Base-by-base conservation (phyloP, 1,284 basidiomycete genomes). In the Cryptococcus sp. region DNA sequence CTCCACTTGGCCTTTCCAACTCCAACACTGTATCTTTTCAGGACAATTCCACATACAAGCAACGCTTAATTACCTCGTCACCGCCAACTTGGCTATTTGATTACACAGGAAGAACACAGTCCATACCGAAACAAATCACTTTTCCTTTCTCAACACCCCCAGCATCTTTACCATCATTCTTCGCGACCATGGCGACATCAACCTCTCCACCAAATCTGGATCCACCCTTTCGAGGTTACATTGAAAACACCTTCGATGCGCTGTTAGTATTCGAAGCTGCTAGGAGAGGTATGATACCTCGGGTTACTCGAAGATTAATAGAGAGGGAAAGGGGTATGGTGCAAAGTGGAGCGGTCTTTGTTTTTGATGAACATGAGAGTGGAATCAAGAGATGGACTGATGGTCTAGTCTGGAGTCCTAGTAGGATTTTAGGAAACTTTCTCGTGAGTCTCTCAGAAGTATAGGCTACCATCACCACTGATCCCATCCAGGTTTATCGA, bases 341-440 rank as follows among this genome's bases (percentile, higher is more conserved):
- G 70, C 85, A 86, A 34, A 92, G 89, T 6, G 95, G 95, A 56
- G 89, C 89, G 3, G 90, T 98, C 35, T 98, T 97, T 70, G 94
- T 98, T 58, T 98, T 98, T 72, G 92, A 98, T 76, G 94, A 97
- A 79, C 87, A 90, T 66, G 92, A 97, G 77, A 92, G 90, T 67
- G 93, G 93, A 38, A 98, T 98, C 80, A 97, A 96, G 79, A 83
- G 95, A 50, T 98, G 95, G 94, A 98, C 95, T 0, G 94, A 98
- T 77, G 94, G 94, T 4, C 87, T 91, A 73, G 88, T 90, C 68
- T 98, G 94, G 95, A 80, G 79, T 63, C 81, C 81, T 2, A 73
- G 70, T 58, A 64, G 74, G 46, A 78, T 97, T 45, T 80, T 97
- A 47, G 90, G 90, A 69, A 98, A 98, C 78, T 98, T 97, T 72